Conservation (phyloP, 2,329 filamentous ascomycete species). For the Chaetomiaceae sp. region DNA sequence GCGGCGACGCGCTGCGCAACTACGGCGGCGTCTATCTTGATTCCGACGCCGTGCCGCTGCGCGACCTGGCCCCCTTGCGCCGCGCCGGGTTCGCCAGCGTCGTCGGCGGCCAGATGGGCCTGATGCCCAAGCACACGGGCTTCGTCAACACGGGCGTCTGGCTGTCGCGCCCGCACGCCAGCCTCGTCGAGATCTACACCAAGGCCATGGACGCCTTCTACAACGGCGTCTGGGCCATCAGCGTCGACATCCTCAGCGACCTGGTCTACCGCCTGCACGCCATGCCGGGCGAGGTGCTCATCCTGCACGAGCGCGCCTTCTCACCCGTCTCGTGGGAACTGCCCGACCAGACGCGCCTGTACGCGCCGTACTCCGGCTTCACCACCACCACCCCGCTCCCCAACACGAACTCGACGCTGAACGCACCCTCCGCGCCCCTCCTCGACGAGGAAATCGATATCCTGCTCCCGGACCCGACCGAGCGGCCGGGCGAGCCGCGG, state of each 20-base stretch:
- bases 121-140: slow-evolving; percentile 15
- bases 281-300: slow-evolving; percentile 24
- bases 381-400: no score
- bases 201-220: slow-evolving; percentile 20
- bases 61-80: slow-evolving; percentile 20
- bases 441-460: no score
- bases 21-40: slow-evolving; percentile 29
- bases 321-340: slow-evolving; percentile 23
- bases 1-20: slow-evolving; percentile 21
- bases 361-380: neutral
- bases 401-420: no score
- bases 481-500: neutral
- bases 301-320: slow-evolving; percentile 24
- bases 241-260: slow-evolving; percentile 23
- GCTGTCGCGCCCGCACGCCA: slow-evolving; percentile 9
- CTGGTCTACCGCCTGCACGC: slow-evolving; percentile 22
- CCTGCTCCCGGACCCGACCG: no score
- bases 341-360: slow-evolving; percentile 10
- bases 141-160: slow-evolving; percentile 18
- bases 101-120: slow-evolving; percentile 22
- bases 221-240: slow-evolving; percentile 24
- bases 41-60: slow-evolving; percentile 25
- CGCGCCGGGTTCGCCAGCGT: slow-evolving; percentile 24
- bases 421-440: no score
- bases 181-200: slow-evolving; percentile 18